Base-by-base conservation (phyloP, 768 basidiomycete genomes). In the Amanita inopinata region DNA sequence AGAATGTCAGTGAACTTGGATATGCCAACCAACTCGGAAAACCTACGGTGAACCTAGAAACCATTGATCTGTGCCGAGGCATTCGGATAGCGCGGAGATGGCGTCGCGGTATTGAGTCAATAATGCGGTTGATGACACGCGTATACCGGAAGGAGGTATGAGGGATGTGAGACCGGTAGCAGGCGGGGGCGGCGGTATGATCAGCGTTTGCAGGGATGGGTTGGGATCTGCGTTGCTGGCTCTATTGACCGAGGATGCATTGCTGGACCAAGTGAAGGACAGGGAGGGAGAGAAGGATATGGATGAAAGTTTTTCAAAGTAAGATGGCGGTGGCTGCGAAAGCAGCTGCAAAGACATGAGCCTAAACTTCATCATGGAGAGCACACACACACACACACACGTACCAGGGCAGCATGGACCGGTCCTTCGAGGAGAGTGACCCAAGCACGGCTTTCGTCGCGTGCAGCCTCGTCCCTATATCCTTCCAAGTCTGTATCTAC, bases 401-500 rank as follows among this genome's bases (percentile, higher is more conserved):
- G 41, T 49, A 87, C 79, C 61, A 91, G 57, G 9, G 83, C 81
- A 49, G 83, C 80, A 56, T 88, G 87, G 5, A 91, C 74, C 34
- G 71, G 64, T 25, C 79, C 78, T 57, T 91, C 84, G 30, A 91
- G 72, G 23, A 91, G 67, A 2, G 83, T 65, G 18, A 87, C 73
- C 88, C 88, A 91, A 1, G 88, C 87, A 32, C 77, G 71, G 51
- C 83, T 83, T 57, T 91, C 87, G 51, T 85, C 78, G 37, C 71
- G 66, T 17, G 80, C 65, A 14, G 62, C 59, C 35, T 70, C 64
- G 49, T 82, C 70, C 25, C 57, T 67, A 56, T 85, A 89, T 8
- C 86, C 87, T 54, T 88, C 82, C 23, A 83, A 60, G 17, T 36
- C 25, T 3, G 66, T 57, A 43, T 67, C 64, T 9, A 54, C 54